Percentiles rank a stretch among this genome's conserved stretches.
phyloP scores from a whole-genome alignment of 345 rosid genomes.

The Salix dunnii region DNA sequence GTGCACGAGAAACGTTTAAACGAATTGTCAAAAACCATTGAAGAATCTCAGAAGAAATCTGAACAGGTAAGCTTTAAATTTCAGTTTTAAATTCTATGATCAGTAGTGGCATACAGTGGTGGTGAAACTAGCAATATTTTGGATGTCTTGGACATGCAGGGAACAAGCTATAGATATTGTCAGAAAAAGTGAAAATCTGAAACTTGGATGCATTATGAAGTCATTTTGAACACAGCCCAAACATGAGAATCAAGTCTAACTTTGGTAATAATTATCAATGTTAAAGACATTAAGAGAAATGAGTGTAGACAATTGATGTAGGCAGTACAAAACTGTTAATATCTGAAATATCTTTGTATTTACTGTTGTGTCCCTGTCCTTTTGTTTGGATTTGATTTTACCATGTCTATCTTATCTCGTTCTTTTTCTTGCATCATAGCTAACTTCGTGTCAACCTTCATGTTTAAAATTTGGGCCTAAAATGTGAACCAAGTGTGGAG shows the following conservation, averaged over 20 bases:
- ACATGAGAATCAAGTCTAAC: background rate
- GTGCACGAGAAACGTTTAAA: conserved; percentile 66
- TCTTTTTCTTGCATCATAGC: background rate
- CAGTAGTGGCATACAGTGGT: background rate
- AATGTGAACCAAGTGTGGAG: background rate
- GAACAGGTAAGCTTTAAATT: conserved; percentile 46
- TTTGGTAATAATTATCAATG: background rate
- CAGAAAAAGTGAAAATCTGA: background rate
- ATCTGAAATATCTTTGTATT: background rate
- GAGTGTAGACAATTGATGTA: background rate
- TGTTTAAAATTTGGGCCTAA: background rate
- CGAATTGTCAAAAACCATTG: conserved; percentile 72
- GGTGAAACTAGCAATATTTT: background rate
- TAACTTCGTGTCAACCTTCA: background rate
- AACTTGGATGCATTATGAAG: background rate
- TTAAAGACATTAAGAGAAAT: background rate
- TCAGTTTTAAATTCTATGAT: background rate
- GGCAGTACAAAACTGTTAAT: background rate
- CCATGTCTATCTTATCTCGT: background rate
- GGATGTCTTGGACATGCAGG: background rate
- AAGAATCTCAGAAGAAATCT: conserved; percentile 64
- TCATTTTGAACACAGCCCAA: background rate
- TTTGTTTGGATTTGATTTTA: background rate
- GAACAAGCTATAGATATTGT: background rate
- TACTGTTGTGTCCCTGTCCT: background rate